Evolutionary conservation across 805 yeast genomes (phyloP).

Genomic region (Nadsonia fulvescens): DNA sequence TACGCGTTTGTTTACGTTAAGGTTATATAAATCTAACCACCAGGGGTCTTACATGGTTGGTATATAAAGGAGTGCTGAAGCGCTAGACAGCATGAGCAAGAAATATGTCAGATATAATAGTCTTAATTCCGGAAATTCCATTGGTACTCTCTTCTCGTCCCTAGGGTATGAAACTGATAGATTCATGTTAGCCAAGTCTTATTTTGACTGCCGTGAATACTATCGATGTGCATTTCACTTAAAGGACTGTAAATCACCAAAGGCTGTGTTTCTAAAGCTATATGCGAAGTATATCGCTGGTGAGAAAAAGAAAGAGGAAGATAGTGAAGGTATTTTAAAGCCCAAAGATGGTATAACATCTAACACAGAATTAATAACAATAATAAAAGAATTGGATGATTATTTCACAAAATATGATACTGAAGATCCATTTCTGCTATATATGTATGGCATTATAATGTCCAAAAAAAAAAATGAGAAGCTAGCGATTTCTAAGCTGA

Average conservation of each 20-base stretch:
- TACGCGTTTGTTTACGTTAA: no score
- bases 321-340: constrained; percentile 44
- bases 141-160: constrained; percentile 1
- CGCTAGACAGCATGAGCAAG: no score
- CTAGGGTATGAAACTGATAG: constrained; percentile 21
- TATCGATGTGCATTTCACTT: constrained; percentile 54
- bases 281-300: constrained; percentile 59
- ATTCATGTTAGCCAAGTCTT: constrained; percentile 45
- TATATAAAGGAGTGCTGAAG: no score
- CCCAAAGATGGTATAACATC: constrained; percentile 14
- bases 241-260: constrained; percentile 26
- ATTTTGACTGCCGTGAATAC: constrained; percentile 72
- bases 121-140: no score
- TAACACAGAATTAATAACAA: constrained; percentile 19
- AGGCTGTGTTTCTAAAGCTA: constrained; percentile 33
- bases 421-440: constrained; percentile 44
- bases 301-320: constrained; percentile 59
- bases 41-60: no score
- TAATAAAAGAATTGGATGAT: constrained; percentile 20
- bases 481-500: constrained; percentile 42
- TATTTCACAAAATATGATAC: no score
- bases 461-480: constrained; percentile 41
- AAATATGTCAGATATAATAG: no score
- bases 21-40: no score
- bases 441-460: constrained; percentile 52